These are phyloP conservation scores for Termitomyces sp. DNA, from an alignment of 768 basidiomycete genomes.

Conservation along the genomic window DNA sequence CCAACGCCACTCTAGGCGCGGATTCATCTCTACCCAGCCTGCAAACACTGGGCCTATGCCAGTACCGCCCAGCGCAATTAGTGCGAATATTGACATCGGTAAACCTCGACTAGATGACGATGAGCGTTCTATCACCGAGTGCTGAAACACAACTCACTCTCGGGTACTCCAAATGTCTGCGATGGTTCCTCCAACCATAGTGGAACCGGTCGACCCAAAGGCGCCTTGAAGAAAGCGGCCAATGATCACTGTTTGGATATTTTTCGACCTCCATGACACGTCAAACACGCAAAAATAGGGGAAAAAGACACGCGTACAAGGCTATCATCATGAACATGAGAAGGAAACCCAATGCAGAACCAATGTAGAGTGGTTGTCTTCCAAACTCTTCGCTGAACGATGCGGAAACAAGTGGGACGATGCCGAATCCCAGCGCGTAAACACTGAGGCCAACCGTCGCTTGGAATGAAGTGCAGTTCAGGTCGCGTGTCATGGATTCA, in stretches of 20 bases:
- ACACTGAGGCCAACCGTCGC: conserved; percentile 48
- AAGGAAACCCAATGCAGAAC: conserved; percentile 45
- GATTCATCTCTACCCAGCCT: conserved; percentile 65
- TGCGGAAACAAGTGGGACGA: conserved; percentile 63
- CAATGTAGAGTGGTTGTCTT: conserved; percentile 54
- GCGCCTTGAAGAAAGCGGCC: conserved; percentile 64
- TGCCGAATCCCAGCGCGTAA: conserved; percentile 58
- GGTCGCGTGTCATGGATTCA: conserved; percentile 51
- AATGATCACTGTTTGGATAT: conserved; percentile 62
- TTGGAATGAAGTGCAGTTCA: conserved; percentile 40
- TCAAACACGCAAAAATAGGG: neutral
- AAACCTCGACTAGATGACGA: conserved; percentile 55
- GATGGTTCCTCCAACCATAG: conserved; percentile 74
- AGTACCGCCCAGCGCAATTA: conserved; percentile 55
- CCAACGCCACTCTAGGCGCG: conserved; percentile 69
- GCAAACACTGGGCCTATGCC: conserved; percentile 62
- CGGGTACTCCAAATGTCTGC: conserved; percentile 65
- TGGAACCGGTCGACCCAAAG: conserved; percentile 66
- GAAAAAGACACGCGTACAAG: conserved; percentile 27
- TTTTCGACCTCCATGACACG: conserved; percentile 30
- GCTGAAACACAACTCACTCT: conserved; percentile 48
- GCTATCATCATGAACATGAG: conserved; percentile 48
- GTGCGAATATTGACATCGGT: conserved; percentile 74
- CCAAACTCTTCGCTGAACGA: conserved; percentile 76
- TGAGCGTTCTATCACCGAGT: neutral